phyloP scores from a whole-genome alignment of 208 protist species.

The Trypanosomatidae sp. region DNA sequence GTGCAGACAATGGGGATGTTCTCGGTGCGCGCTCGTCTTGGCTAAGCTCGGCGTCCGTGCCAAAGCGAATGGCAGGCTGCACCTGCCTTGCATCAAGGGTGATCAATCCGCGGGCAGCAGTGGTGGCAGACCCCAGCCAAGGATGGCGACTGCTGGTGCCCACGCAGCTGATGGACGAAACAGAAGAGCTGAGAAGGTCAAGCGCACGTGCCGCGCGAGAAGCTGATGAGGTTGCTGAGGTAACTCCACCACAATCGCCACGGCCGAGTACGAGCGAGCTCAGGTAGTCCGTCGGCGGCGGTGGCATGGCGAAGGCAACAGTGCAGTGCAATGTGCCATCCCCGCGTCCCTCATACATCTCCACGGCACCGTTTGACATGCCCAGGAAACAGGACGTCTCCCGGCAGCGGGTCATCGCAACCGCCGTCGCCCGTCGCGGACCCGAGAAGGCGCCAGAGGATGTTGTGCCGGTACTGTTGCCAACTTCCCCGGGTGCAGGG shows the following conservation, averaged over 20 bases:
- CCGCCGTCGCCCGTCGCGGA: conserved; percentile 34
- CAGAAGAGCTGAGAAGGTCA: conserved; percentile 23
- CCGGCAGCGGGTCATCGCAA: conserved; percentile 51
- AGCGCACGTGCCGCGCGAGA: conserved; percentile 23
- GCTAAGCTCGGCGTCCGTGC: conserved; percentile 9
- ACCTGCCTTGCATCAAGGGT: conserved; percentile 50
- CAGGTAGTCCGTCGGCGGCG: conserved; percentile 33
- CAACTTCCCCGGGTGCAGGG: not conserved
- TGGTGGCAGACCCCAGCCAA: conserved; percentile 54
- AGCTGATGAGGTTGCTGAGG: not conserved
- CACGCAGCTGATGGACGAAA: conserved; percentile 54
- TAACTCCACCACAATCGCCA: conserved; percentile 8
- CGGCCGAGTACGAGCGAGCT: conserved; percentile 10
- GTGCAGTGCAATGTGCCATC: conserved; percentile 41
- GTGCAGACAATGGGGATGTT: conserved; percentile 7
- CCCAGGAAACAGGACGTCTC: conserved; percentile 69
- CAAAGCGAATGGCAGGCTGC: conserved; percentile 33
- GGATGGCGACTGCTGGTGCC: conserved; percentile 55
- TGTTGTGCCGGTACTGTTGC: not conserved
- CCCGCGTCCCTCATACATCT: conserved; percentile 45
- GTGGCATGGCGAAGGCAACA: conserved; percentile 52
- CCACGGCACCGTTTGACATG: conserved; percentile 47
- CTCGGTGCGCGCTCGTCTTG: not conserved
- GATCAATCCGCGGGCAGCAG: conserved; percentile 53
- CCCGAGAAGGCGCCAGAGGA: conserved; percentile 1